A percentile compares a stretch with the other conserved stretches of the same genome.
Evolutionary conservation across 768 basidiomycete species (phyloP).

Genomic region (Termitomyces sp.): DNA sequence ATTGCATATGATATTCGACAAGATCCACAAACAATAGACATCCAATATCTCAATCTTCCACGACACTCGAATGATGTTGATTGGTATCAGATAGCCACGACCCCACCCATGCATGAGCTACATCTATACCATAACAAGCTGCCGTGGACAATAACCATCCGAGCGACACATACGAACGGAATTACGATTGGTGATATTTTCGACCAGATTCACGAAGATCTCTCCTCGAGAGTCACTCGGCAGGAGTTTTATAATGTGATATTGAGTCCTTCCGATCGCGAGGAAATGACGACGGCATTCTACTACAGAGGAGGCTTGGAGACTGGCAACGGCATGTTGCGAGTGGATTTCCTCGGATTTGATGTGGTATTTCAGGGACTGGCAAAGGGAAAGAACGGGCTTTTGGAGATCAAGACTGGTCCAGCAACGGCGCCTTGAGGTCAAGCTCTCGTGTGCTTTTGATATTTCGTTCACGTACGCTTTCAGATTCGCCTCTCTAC

Average conservation of each 20-base stretch:
- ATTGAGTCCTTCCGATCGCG: slow-evolving; percentile 36
- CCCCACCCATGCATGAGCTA: slow-evolving; percentile 40
- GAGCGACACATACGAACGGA: slow-evolving; percentile 32
- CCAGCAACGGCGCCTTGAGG: not conserved
- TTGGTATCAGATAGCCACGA: slow-evolving; percentile 33
- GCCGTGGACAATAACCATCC: slow-evolving; percentile 51
- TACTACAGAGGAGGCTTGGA: slow-evolving; percentile 28
- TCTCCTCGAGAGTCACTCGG: slow-evolving; percentile 32
- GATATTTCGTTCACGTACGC: not conserved
- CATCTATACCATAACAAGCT: slow-evolving; percentile 42
- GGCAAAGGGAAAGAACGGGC: slow-evolving; percentile 20
- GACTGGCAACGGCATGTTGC: slow-evolving; percentile 28
- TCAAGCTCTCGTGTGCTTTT: not conserved
- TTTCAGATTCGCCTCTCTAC: not conserved
- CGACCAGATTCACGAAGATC: slow-evolving; percentile 31
- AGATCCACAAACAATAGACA: slow-evolving; percentile 6
- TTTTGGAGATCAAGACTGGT: slow-evolving; percentile 27
- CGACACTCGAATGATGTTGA: slow-evolving; percentile 16
- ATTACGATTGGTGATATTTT: slow-evolving; percentile 48
- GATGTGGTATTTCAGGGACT: slow-evolving; percentile 33
- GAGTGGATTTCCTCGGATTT: slow-evolving; percentile 47
- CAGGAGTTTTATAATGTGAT: slow-evolving; percentile 44
- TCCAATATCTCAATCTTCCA: slow-evolving; percentile 12
- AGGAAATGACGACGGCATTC: slow-evolving; percentile 33
- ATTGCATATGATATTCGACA: slow-evolving; percentile 14